Percentiles rank a stretch among this genome's conserved stretches.
Conservation (phyloP, 1,139 yeast genomes). For the Saccharomyces hybrid region DNA sequence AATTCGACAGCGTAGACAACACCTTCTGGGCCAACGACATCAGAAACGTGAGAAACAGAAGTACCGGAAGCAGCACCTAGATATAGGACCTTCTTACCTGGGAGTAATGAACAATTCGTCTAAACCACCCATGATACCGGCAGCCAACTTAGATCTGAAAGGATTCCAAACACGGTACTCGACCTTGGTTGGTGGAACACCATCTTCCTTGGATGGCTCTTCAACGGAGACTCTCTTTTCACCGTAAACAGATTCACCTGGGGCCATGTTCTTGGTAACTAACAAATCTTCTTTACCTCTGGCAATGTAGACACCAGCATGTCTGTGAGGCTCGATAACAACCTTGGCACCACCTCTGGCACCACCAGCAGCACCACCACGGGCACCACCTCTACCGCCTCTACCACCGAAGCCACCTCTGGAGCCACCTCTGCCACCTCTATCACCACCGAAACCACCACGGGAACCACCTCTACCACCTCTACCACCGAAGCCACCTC, state of each 20-base stretch:
- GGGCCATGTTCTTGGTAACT: constrained; percentile 93
- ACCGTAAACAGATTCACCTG: constrained; percentile 97
- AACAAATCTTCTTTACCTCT: constrained; percentile 98
- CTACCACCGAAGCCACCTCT: constrained; percentile 61
- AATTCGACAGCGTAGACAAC: constrained; percentile 97
- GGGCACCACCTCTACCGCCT: constrained; percentile 69
- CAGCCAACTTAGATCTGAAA: constrained; percentile 98
- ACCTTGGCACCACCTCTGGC: constrained; percentile 90
- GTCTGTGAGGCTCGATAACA: constrained; percentile 96
- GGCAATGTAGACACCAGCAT: constrained; percentile 95
- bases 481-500: constrained; percentile 50
- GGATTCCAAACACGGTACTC: constrained; percentile 99
- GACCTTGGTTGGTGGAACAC: constrained; percentile 83
- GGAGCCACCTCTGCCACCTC: constrained; percentile 55
- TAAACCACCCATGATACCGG: constrained; percentile 99
- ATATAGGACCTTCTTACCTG: constrained; percentile 95
- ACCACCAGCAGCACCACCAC: constrained; percentile 76
- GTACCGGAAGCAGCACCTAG: constrained; percentile 99
- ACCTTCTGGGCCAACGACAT: constrained; percentile 98
- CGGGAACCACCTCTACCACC: constrained; percentile 40
- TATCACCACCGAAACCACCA: constrained; percentile 45
- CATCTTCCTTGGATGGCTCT: constrained; percentile 81
- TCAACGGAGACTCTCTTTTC: constrained; percentile 94
- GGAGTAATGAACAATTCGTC: constrained; percentile 96
- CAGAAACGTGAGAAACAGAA: constrained; percentile 96